Percentiles rank a stretch among this genome's conserved stretches.
Evolutionary conservation across 805 yeast genomes (phyloP).

Genomic region (Cyberlindnera xishuangbannaensis): DNA sequence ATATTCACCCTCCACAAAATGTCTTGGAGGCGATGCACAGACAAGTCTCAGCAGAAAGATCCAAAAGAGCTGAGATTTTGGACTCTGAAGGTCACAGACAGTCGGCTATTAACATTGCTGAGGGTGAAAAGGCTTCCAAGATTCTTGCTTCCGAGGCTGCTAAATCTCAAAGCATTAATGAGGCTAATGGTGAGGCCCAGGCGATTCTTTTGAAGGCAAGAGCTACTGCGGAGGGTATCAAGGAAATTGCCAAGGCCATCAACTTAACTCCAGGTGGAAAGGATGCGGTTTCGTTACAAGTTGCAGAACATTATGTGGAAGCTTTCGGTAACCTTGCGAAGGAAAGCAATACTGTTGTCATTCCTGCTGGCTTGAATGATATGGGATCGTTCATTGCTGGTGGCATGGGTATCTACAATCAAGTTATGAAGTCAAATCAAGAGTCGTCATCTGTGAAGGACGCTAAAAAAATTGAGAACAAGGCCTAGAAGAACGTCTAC

Average conservation of each 20-base stretch:
- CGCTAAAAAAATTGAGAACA: constrained; percentile 4
- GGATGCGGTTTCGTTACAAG: constrained; percentile 72
- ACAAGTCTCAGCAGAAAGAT: constrained; percentile 82
- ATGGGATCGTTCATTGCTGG: constrained; percentile 69
- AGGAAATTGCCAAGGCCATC: constrained; percentile 60
- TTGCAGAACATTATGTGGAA: constrained; percentile 78
- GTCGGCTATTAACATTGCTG: constrained; percentile 75
- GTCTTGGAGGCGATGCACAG: constrained; percentile 89
- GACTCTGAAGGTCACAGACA: constrained; percentile 84
- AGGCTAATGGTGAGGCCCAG: constrained; percentile 71
- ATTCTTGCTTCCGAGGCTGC: constrained; percentile 74
- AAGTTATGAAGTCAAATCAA: constrained; percentile 31
- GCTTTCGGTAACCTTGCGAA: constrained; percentile 80
- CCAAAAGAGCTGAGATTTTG: constrained; percentile 80
- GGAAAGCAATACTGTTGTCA: constrained; percentile 69
- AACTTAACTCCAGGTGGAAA: constrained; percentile 61
- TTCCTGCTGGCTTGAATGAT: constrained; percentile 74
- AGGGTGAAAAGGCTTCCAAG: constrained; percentile 67
- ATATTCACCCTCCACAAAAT: constrained; percentile 80
- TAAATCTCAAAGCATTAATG: constrained; percentile 55
- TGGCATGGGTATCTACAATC: constrained; percentile 67
- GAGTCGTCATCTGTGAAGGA: background rate
- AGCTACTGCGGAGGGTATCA: constrained; percentile 72
- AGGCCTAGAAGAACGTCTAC: too few relatives aligned
- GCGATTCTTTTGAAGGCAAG: constrained; percentile 58